A percentile compares a stretch with the other conserved stretches of the same genome.
Conservation (phyloP, 371 early-diverging fungal genomes). For the Synchytrium microbalum region DNA sequence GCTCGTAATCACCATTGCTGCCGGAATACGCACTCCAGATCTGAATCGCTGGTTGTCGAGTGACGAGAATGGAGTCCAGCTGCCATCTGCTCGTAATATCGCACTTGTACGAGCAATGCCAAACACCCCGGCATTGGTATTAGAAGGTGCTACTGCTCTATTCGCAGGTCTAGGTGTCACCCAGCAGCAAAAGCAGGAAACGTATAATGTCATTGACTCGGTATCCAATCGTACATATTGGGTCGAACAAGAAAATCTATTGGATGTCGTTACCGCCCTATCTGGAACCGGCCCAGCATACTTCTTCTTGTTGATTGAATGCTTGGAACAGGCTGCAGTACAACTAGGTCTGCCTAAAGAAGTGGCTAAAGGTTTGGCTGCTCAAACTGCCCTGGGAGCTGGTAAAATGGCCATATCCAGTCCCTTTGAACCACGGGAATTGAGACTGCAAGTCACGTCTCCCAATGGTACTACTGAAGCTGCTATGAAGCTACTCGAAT, state of each 20-base stretch:
- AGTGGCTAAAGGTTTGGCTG: slow-evolving; percentile 67
- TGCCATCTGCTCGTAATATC: slow-evolving; percentile 12
- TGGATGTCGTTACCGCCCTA: slow-evolving; percentile 85
- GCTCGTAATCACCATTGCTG: slow-evolving; percentile 80
- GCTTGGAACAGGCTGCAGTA: slow-evolving; percentile 76
- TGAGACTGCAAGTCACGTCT: slow-evolving; percentile 80
- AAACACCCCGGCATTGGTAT: slow-evolving; percentile 84
- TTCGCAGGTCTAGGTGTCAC: slow-evolving; percentile 59
- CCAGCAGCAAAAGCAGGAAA: slow-evolving; percentile 49
- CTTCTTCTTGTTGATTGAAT: slow-evolving; percentile 86
- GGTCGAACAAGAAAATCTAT: slow-evolving; percentile 65
- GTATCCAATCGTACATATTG: slow-evolving; percentile 71
- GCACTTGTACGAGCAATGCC: slow-evolving; percentile 86
- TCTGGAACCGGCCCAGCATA: slow-evolving; percentile 83
- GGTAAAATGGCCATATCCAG: slow-evolving; percentile 66
- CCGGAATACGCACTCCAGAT: slow-evolving; percentile 72
- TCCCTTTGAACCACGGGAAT: slow-evolving; percentile 58
- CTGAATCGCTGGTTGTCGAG: slow-evolving; percentile 59
- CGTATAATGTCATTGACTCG: slow-evolving; percentile 57
- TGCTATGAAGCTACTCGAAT: slow-evolving; percentile 70
- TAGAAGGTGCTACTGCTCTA: slow-evolving; percentile 82
- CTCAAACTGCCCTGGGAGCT: slow-evolving; percentile 85
- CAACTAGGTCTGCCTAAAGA: slow-evolving; percentile 68
- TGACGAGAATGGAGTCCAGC: slow-evolving; percentile 12
- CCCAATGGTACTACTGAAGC: slow-evolving; percentile 94